Percentiles rank a stretch among this genome's conserved stretches.
phyloP scores from a whole-genome alignment of 2,329 filamentous ascomycete genomes.

The Aspergillus awamori region DNA sequence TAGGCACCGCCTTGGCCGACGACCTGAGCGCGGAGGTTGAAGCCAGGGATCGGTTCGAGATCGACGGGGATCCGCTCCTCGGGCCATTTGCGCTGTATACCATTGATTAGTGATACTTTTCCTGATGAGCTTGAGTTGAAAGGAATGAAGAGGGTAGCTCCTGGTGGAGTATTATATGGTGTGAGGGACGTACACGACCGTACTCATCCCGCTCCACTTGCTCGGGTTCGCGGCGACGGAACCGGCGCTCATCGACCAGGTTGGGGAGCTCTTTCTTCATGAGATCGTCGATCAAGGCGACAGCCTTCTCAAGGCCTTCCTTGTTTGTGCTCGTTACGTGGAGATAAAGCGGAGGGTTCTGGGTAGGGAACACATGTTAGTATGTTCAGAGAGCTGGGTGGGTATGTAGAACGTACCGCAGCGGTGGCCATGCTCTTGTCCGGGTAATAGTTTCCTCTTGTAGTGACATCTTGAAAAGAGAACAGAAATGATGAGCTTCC shows the following conservation, averaged over 20 bases:
- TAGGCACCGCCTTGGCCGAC: slow-evolving; percentile 93
- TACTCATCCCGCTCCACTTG: slow-evolving; percentile 86
- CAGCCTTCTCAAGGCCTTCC: slow-evolving; percentile 84
- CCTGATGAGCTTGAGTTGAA: too few relatives aligned
- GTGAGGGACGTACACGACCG: slow-evolving; percentile 67
- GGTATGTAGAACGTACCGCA: slow-evolving; percentile 63
- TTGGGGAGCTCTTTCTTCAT: slow-evolving; percentile 97
- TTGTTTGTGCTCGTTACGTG: slow-evolving; percentile 93
- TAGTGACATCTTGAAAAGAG: slow-evolving; percentile 87
- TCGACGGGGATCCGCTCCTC: slow-evolving; percentile 92
- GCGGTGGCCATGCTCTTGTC: slow-evolving; percentile 97
- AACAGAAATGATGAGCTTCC: slow-evolving; percentile 62
- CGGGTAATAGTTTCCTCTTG: slow-evolving; percentile 92
- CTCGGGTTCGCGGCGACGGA: slow-evolving; percentile 78
- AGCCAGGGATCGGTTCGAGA: slow-evolving; percentile 87
- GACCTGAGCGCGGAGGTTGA: slow-evolving; percentile 94
- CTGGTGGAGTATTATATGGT: background rate
- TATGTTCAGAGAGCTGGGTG: background rate
- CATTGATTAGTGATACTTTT: slow-evolving; percentile 11
- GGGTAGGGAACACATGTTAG: slow-evolving; percentile 8
- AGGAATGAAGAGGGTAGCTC: slow-evolving; percentile 12
- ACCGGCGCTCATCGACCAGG: slow-evolving; percentile 89
- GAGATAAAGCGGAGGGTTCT: slow-evolving; percentile 93
- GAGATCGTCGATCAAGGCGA: slow-evolving; percentile 86
- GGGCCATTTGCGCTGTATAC: slow-evolving; percentile 87